Conservation (phyloP, 768 basidiomycete genomes). For the Psilocybe azurescens region DNA sequence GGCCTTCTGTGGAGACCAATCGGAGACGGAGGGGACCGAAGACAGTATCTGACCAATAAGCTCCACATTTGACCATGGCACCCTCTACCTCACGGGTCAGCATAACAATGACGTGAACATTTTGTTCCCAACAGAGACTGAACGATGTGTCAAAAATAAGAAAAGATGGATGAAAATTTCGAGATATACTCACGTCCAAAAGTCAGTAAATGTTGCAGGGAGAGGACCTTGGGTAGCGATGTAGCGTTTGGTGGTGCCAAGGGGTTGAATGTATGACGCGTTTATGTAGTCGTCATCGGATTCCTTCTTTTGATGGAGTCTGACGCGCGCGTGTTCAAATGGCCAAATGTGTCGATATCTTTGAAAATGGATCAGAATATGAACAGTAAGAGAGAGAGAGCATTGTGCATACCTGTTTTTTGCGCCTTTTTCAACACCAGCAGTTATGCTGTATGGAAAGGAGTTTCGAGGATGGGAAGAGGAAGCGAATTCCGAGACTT, state of each 20-base stretch:
- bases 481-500: conserved; percentile 14
- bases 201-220: conserved; percentile 87
- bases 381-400: conserved; percentile 1
- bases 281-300: conserved; percentile 88
- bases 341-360: conserved; percentile 99
- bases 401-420: conserved; percentile 76
- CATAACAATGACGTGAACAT: conserved; percentile 96
- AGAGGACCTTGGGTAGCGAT: conserved; percentile 97
- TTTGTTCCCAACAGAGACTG: conserved; percentile 92
- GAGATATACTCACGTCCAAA: conserved; percentile 80
- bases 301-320: conserved; percentile 49
- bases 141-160: conserved; percentile 4
- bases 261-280: conserved; percentile 90
- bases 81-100: conserved; percentile 92
- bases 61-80: conserved; percentile 86
- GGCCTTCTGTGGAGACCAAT: conserved; percentile 41
- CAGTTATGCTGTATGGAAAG: conserved; percentile 94
- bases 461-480: conserved; percentile 13
- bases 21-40: conserved; percentile 78
- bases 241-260: conserved; percentile 81
- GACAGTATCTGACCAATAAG: conserved; percentile 78
- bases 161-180: neutral
- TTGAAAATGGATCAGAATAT: conserved; percentile 8
- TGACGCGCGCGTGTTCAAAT: conserved; percentile 92
- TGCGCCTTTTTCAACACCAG: conserved; percentile 91